These are phyloP conservation scores for Fusarium clavum DNA, from an alignment of 2,329 filamentous ascomycete genomes.

Conservation along the genomic window DNA sequence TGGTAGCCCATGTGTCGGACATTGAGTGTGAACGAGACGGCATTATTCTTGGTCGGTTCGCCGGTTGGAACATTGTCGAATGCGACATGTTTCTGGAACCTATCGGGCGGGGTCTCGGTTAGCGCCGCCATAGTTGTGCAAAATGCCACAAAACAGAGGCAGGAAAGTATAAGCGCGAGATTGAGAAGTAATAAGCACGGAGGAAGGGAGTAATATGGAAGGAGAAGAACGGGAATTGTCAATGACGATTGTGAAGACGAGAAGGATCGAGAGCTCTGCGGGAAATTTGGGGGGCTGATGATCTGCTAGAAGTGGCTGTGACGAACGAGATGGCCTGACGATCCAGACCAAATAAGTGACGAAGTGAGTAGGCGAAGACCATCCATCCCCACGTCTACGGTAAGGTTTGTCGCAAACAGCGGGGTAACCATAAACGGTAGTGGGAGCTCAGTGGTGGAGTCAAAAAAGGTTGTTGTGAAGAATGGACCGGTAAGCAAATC, in stretches of 20 bases:
- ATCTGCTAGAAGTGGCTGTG: constrained; percentile 41
- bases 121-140: constrained; percentile 56
- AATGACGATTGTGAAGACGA: constrained; percentile 25
- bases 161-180: constrained; percentile 10
- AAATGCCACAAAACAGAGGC: constrained; percentile 25
- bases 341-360: constrained; percentile 41
- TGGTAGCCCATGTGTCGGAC: constrained; percentile 89
- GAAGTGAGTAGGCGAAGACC: constrained; percentile 33
- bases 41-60: constrained; percentile 69
- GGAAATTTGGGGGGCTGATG: constrained; percentile 44
- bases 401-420: constrained; percentile 44
- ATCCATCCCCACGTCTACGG: constrained; percentile 43
- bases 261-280: constrained; percentile 33
- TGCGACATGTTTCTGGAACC: constrained; percentile 69
- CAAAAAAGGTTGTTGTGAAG: constrained; percentile 28
- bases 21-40: constrained; percentile 81
- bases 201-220: background rate
- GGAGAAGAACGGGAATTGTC: constrained; percentile 11
- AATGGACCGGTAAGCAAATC: constrained; percentile 24
- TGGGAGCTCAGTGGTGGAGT: constrained; percentile 41
- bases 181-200: constrained; percentile 13
- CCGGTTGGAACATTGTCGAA: constrained; percentile 70
- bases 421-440: constrained; percentile 42
- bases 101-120: constrained; percentile 57
- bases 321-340: constrained; percentile 45